A percentile compares a stretch with the other conserved stretches of the same genome.
These are phyloP conservation scores for Aspergillus indologenus DNA, from an alignment of 495 filamentous ascomycete species.

Conservation along the genomic window DNA sequence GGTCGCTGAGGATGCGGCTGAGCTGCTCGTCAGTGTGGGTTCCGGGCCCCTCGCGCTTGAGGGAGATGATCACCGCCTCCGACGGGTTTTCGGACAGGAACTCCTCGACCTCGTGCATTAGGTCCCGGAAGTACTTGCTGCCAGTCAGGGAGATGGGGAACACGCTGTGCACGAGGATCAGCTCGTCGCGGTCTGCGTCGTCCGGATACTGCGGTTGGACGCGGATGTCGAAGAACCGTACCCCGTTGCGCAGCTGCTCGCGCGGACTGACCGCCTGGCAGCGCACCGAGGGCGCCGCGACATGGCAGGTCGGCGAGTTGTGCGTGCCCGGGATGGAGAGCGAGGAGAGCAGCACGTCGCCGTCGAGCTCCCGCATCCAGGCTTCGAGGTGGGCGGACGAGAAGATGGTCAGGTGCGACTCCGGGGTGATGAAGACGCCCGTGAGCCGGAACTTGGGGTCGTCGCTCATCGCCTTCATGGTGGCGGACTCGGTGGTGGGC, in stretches of 20 bases:
- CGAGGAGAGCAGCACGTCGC: slow-evolving; percentile 67
- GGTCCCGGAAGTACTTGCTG: slow-evolving; percentile 67
- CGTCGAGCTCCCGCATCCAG: slow-evolving; percentile 78
- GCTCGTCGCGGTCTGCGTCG: slow-evolving; percentile 51
- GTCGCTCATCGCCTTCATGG: slow-evolving; percentile 52
- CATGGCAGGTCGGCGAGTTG: slow-evolving; percentile 81
- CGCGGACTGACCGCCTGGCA: slow-evolving; percentile 79
- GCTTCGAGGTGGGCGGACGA: slow-evolving; percentile 64
- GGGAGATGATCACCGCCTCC: slow-evolving; percentile 79
- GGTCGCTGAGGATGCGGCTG: slow-evolving; percentile 61
- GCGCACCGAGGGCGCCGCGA: slow-evolving; percentile 85
- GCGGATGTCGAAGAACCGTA: slow-evolving; percentile 92
- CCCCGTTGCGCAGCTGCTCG: slow-evolving; percentile 81
- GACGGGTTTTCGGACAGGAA: slow-evolving; percentile 77
- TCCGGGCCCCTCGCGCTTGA: slow-evolving; percentile 89
- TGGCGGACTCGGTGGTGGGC: slow-evolving; percentile 50
- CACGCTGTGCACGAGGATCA: slow-evolving; percentile 70
- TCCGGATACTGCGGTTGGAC: slow-evolving; percentile 61
- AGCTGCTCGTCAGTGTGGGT: slow-evolving; percentile 77
- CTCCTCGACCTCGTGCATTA: slow-evolving; percentile 63
- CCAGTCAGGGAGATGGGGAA: slow-evolving; percentile 74
- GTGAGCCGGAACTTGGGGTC: slow-evolving; percentile 64
- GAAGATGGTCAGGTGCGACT: slow-evolving; percentile 71
- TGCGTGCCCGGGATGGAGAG: slow-evolving; percentile 94
- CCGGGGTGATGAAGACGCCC: slow-evolving; percentile 63